Evolutionary conservation across 495 filamentous ascomycete genomes (phyloP), one percentile per base, ranked within the genome.

Genomic region (Friedmanniomyces simplex): DNA sequence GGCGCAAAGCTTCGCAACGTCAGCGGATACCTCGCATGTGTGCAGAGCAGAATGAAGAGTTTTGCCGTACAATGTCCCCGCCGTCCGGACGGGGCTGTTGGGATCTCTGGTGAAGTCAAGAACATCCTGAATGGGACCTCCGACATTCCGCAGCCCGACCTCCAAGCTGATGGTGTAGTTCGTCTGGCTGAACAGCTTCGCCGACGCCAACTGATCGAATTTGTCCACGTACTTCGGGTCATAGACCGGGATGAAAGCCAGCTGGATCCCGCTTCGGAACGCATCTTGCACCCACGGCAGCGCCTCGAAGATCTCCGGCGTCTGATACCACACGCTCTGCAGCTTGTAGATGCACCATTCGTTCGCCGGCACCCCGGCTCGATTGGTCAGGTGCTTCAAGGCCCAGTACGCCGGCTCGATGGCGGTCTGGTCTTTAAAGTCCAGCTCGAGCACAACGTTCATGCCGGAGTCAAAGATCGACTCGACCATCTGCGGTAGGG

Each of bases 231-330:
- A 54, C n/a, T 24, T 18, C 20, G 52, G n/a, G 13, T 54, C 52
- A 21, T 54, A 54, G 5, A 54, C 52, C 12, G 52, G 52, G 25
- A 54, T 54, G 24, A 25, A 43, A n/a, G 52, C 52, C 12, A 54
- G 18, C 37, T 32, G 32, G 21, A 54, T 54, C 12, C 52, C 52
- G 37, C 37, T 54, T 13, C 16, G 14, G 20, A 54, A 43, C 13
- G 52, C 52, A 28, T 54, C 52, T 20, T 54, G 52, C 32, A 54
- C 52, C 52, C 52, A 54, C 14, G 52, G 52, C 39, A 42, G 34
- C 10, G 52, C 52, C 26, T 54, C 52, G 26, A 54, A 54, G 34
- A 42, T 25, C 16, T 54, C 52, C 7, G 52, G 52, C 20, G 26
- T 52, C 49, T 32, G 49, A 22, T 52, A 52, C 18, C 25, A 52